phyloP scores from a whole-genome alignment of 139 green algal genomes.

The Pseudopediastrum boryanum region DNA sequence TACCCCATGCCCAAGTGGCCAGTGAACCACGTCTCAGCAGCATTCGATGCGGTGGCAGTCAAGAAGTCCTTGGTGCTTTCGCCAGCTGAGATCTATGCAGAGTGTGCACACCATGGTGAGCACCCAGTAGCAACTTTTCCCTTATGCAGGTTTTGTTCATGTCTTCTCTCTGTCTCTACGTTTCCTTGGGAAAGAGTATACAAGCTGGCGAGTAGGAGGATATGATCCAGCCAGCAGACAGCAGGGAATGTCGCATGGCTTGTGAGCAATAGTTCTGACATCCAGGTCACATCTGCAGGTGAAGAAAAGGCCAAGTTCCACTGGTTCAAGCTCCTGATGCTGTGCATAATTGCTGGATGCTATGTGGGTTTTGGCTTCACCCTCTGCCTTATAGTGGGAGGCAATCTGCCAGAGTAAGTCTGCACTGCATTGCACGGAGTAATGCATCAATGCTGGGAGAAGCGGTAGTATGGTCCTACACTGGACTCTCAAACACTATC shows the following conservation, averaged over 20 bases:
- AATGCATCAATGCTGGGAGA: too few species aligned
- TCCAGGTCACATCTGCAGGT: slow-evolving; percentile 29
- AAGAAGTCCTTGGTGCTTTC: slow-evolving; percentile 45
- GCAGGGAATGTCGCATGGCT: too few species aligned
- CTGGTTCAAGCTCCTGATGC: slow-evolving; percentile 47
- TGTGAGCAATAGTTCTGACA: too few species aligned
- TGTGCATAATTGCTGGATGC: slow-evolving; percentile 43
- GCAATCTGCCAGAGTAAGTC: slow-evolving; percentile 23
- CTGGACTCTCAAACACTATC: too few species aligned
- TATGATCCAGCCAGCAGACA: too few species aligned
- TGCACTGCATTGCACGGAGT: too few species aligned
- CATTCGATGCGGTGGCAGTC: slow-evolving; percentile 46
- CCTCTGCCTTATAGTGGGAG: slow-evolving; percentile 43
- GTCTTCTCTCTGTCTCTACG: too few species aligned
- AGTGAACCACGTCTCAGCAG: slow-evolving; percentile 19
- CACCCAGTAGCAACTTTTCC: too few species aligned
- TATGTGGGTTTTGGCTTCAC: slow-evolving; percentile 56
- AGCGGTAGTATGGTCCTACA: too few species aligned
- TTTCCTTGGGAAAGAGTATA: too few species aligned
- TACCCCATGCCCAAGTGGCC: slow-evolving; percentile 38
- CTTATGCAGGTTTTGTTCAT: too few species aligned
- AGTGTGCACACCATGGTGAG: slow-evolving; percentile 51
- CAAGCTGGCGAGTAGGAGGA: too few species aligned
- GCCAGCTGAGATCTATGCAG: slow-evolving; percentile 46
- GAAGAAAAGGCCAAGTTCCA: slow-evolving; percentile 44